phyloP scores from a whole-genome alignment of 257 asterid genomes.

The Rauvolfia tetraphylla region DNA sequence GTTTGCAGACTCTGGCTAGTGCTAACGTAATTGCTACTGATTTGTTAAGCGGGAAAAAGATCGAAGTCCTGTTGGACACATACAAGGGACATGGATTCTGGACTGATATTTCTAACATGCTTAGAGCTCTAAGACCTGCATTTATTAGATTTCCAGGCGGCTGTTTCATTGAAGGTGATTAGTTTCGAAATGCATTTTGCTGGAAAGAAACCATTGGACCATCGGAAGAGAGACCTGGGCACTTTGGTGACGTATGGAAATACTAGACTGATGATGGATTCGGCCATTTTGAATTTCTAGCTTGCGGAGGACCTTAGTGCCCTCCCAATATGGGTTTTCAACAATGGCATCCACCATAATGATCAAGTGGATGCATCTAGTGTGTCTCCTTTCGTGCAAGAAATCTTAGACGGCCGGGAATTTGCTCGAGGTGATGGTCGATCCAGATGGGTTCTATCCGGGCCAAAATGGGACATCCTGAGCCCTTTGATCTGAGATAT shows the following conservation, averaged over 20 bases:
- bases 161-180: conserved; percentile 92
- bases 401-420: conserved; percentile 79
- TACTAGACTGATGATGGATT: conserved; percentile 97
- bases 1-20: conserved; percentile 51
- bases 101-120: conserved; percentile 72
- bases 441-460: conserved; percentile 85
- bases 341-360: conserved; percentile 90
- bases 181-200: conserved; percentile 84
- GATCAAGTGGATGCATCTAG: conserved; percentile 72
- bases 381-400: conserved; percentile 67
- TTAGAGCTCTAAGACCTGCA: conserved; percentile 62
- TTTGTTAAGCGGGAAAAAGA: conserved; percentile 67
- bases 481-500: conserved; percentile 78
- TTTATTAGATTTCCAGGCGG: conserved; percentile 97
- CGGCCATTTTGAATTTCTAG: conserved; percentile 91
- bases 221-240: conserved; percentile 94
- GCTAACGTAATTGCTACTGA: conserved; percentile 48
- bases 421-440: conserved; percentile 71
- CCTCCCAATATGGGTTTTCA: conserved; percentile 88
- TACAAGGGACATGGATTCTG: conserved; percentile 96
- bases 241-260: conserved; percentile 92
- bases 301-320: conserved; percentile 92
- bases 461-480: conserved; percentile 83
- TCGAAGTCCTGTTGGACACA: conserved; percentile 56
- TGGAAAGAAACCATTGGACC: conserved; percentile 96